Percentiles rank a stretch among this genome's conserved stretches.
These are phyloP conservation scores for Durotheca rogersii DNA, from an alignment of 495 filamentous ascomycete genomes.

Conservation along the genomic window DNA sequence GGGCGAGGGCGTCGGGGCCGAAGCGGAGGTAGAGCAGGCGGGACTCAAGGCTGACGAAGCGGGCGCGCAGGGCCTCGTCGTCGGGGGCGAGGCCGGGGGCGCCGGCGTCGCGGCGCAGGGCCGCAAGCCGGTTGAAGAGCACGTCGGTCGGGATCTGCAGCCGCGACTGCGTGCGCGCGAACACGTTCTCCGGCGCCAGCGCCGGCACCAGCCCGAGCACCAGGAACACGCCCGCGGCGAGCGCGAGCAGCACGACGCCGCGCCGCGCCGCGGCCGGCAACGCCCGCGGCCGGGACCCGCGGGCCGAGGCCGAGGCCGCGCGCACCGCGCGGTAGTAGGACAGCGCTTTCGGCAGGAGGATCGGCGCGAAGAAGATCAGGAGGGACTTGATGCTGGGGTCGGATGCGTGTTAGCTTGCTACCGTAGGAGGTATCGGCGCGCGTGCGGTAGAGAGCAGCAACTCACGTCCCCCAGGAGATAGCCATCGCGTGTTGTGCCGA, in stretches of 20 bases:
- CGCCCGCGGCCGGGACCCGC: conserved; percentile 53
- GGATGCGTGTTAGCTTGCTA: no score
- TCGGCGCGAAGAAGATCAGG: conserved; percentile 81
- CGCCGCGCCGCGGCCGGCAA: conserved; percentile 52
- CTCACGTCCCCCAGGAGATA: conserved; percentile 53
- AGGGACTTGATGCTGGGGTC: conserved; percentile 71
- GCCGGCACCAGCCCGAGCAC: conserved; percentile 60
- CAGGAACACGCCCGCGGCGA: conserved; percentile 57
- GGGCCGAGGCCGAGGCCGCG: conserved; percentile 45
- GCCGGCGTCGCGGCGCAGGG: conserved; percentile 53
- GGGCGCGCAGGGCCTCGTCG: conserved; percentile 65
- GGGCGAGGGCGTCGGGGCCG: conserved; percentile 68
- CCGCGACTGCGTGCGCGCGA: conserved; percentile 72
- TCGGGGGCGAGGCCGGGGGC: conserved; percentile 61
- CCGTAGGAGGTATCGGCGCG: no score
- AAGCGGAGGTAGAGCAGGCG: conserved; percentile 79
- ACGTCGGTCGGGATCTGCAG: conserved; percentile 82
- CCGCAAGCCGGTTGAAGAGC: conserved; percentile 75
- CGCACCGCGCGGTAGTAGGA: conserved; percentile 66
- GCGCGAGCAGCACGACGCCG: conserved; percentile 63
- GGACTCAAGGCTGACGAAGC: conserved; percentile 67
- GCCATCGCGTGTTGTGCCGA: conserved; percentile 36
- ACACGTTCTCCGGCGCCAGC: conserved; percentile 79
- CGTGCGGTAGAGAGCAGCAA: conserved; percentile 9
- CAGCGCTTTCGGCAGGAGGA: conserved; percentile 73